Conservation (phyloP, 805 yeast species). For the Brettanomyces bruxellensis region DNA sequence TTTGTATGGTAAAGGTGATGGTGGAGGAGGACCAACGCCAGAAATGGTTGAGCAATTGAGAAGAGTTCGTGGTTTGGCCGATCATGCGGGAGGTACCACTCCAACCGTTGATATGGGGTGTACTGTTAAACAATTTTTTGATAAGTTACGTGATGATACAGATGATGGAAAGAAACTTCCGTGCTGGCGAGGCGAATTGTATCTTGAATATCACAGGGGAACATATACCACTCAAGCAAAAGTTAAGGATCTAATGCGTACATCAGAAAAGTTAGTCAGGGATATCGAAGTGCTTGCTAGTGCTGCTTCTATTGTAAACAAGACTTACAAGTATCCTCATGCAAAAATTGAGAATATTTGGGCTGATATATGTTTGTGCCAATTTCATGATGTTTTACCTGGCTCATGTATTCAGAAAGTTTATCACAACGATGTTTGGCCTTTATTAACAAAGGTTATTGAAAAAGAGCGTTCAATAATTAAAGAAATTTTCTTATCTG, state of each 20-base stretch:
- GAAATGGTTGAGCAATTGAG: conserved; percentile 91
- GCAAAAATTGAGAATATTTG: conserved; percentile 61
- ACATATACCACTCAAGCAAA: conserved; percentile 93
- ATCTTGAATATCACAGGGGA: conserved; percentile 93
- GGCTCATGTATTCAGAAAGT: conserved; percentile 95
- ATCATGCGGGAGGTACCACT: conserved; percentile 62
- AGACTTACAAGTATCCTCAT: conserved; percentile 60
- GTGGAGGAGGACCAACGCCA: conserved; percentile 97
- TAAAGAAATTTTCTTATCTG: conserved; percentile 28
- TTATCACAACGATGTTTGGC: conserved; percentile 78
- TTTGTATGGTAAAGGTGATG: conserved; percentile 91
- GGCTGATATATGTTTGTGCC: conserved; percentile 86
- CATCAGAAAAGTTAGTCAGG: conserved; percentile 65
- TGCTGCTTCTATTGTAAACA: conserved; percentile 48
- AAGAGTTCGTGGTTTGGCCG: conserved; percentile 80
- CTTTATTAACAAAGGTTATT: conserved; percentile 57
- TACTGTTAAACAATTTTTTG: conserved; percentile 75
- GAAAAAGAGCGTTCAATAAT: conserved; percentile 44
- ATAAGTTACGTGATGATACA: conserved; percentile 52
- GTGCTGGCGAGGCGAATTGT: conserved; percentile 88
- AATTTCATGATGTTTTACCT: conserved; percentile 96
- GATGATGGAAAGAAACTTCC: conserved; percentile 62
- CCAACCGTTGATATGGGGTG: conserved; percentile 77
- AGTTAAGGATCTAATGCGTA: conserved; percentile 72
- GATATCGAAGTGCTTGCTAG: conserved; percentile 84